Conservation (phyloP, 129 eudicot species). For the Oenanthe sinensis region DNA sequence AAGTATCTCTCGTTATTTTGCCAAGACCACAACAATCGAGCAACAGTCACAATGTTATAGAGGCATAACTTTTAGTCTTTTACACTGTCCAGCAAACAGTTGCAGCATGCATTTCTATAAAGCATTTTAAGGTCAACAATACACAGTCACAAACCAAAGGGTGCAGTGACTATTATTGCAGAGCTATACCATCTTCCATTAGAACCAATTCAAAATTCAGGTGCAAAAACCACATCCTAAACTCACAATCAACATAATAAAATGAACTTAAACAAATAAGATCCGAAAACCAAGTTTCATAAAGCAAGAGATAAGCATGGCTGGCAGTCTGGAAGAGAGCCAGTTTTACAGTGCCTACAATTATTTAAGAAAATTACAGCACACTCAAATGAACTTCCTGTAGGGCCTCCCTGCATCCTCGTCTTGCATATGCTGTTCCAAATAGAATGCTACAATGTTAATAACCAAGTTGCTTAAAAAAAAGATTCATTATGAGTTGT, state of each 20-base stretch:
- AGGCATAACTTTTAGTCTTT: neutral
- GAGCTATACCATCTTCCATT: neutral
- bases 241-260: neutral
- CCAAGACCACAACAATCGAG: neutral
- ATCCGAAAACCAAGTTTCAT: neutral
- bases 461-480: neutral
- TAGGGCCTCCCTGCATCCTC: conserved; percentile 13
- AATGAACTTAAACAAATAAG: neutral
- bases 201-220: neutral
- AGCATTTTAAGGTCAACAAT: neutral
- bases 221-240: neutral
- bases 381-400: conserved; percentile 50
- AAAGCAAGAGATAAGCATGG: neutral
- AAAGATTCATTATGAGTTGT: neutral
- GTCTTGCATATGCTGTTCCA: conserved; percentile 19
- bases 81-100: neutral
- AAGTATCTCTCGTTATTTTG: neutral
- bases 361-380: conserved; percentile 20
- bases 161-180: neutral
- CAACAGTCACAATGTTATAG: neutral
- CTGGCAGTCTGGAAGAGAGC: neutral
- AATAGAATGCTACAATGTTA: conserved; percentile 1
- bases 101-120: neutral
- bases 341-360: conserved; percentile 18
- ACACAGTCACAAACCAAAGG: neutral